phyloP scores from a whole-genome alignment of 1,284 basidiomycete genomes.

The Trichosporon ovoides region DNA sequence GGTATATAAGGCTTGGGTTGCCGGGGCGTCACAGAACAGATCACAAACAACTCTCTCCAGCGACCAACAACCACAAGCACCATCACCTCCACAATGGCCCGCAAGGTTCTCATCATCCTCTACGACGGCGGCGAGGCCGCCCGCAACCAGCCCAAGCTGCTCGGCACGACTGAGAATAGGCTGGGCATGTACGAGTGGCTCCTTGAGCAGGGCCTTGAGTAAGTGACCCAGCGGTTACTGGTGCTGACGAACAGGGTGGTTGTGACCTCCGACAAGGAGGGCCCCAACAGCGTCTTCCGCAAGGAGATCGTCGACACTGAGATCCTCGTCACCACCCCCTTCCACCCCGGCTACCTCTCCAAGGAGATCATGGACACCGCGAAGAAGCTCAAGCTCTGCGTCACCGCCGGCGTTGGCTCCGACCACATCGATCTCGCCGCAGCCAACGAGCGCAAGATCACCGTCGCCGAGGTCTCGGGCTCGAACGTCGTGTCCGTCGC shows the following conservation, averaged over 20 bases:
- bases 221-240: slow-evolving; percentile 51
- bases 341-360: slow-evolving; percentile 81
- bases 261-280: slow-evolving; percentile 83
- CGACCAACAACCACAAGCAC: background rate
- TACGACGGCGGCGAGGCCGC: slow-evolving; percentile 31
- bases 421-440: slow-evolving; percentile 86
- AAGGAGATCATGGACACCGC: slow-evolving; percentile 71
- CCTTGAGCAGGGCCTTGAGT: slow-evolving; percentile 70
- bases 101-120: slow-evolving; percentile 72
- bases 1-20: too few relatives aligned
- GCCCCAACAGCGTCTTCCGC: slow-evolving; percentile 71
- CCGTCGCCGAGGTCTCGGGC: slow-evolving; percentile 77
- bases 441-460: slow-evolving; percentile 73
- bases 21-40: too few relatives aligned
- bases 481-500: slow-evolving; percentile 88
- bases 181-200: slow-evolving; percentile 70
- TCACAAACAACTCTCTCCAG: background rate
- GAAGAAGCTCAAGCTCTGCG: slow-evolving; percentile 83
- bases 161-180: slow-evolving; percentile 88
- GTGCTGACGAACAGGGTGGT: slow-evolving; percentile 26
- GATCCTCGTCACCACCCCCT: slow-evolving; percentile 75
- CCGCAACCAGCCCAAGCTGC: slow-evolving; percentile 49
- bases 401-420: slow-evolving; percentile 91
- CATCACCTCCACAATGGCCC: slow-evolving; percentile 9
- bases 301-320: slow-evolving; percentile 31